Evolutionary conservation across 495 filamentous ascomycete species (phyloP), one percentile per base, ranked within the genome.

Genomic region (Lophiotrema nucula): DNA sequence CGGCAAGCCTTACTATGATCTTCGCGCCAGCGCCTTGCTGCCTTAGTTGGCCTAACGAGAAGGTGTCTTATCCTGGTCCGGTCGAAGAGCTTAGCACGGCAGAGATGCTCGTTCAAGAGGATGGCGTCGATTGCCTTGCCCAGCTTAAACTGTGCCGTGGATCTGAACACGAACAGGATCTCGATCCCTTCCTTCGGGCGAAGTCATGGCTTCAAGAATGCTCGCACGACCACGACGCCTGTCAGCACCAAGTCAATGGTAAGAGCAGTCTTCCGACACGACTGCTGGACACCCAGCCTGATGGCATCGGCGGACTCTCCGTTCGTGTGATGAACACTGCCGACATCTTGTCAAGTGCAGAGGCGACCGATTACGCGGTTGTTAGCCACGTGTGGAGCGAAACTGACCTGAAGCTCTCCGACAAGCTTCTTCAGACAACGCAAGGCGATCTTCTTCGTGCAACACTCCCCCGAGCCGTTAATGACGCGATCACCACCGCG

Each of bases 1-100:
- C 63, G 15, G 45, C 47, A 3, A 35, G 5, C 16, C 48, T 66
- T 18, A 53, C 63, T 3, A 48, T 55, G 41, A 47, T 57, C 28
- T 66, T 66, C 28, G 58, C 63, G 18, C 63, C 63, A 16, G 57
- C 43, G 4, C 47, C 58, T 19, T 66, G 63, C 38, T 66, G 63
- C 35, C 57, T 66, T 16, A 52, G 31, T 25, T 66, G 63, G 63
- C 38, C 63, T 1, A 66, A 57, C 44, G 56, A 56, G 18, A 58
- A 54, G 16, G 47, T 33, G 8, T 50, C 57, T 24, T 62, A 47
- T 38, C 63, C 63, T 24, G 57, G 63, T 28, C 57, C 62, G 4
- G 10, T 45, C 5, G 62, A 65, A 21, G 62, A 65, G 47, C 47
- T 50, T 5, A 19, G 39, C 15, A 44, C 38, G n/a, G 46, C 53